Evolutionary conservation across 352 stramenopile genomes (phyloP).

Genomic region (Phytophthora pistaciae): DNA sequence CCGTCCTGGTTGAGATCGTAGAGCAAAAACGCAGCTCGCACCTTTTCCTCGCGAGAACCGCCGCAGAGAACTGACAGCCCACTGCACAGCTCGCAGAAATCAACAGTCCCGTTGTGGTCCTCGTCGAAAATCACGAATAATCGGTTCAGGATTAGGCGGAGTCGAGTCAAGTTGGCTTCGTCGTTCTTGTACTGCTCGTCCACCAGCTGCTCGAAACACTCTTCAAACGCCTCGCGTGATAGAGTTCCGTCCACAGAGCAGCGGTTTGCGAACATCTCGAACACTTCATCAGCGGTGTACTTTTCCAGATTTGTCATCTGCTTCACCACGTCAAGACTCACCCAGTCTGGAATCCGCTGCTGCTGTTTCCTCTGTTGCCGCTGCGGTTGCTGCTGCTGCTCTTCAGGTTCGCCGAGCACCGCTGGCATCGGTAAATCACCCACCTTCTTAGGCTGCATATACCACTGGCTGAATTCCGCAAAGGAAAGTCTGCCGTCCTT

Average conservation of each 20-base stretch:
- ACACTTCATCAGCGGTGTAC: conserved; percentile 84
- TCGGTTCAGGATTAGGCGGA: conserved; percentile 78
- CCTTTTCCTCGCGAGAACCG: conserved; percentile 84
- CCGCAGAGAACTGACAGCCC: conserved; percentile 87
- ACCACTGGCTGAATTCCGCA: conserved; percentile 87
- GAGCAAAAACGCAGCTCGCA: conserved; percentile 85
- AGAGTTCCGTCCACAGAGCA: conserved; percentile 82
- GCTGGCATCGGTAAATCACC: conserved; percentile 25
- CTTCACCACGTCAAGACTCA: conserved; percentile 83
- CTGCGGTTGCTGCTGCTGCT: conserved; percentile 19
- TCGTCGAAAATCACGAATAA: conserved; percentile 88
- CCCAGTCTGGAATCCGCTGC: conserved; percentile 52
- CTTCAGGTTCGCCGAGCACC: conserved; percentile 28
- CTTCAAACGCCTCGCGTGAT: conserved; percentile 84
- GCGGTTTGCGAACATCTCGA: conserved; percentile 89
- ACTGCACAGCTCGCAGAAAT: conserved; percentile 88
- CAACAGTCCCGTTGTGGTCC: conserved; percentile 79
- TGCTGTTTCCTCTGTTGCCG: conserved; percentile 30
- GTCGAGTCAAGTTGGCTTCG: conserved; percentile 62
- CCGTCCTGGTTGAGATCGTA: conserved; percentile 91
- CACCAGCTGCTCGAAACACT: conserved; percentile 87
- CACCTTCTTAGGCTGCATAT: conserved; percentile 55
- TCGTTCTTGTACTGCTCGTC: conserved; percentile 84
- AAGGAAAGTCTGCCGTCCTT: conserved; percentile 86
- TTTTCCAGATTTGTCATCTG: conserved; percentile 88